phyloP scores from a whole-genome alignment of 75 land plant species.

The Pseudotsuga menziesii region DNA sequence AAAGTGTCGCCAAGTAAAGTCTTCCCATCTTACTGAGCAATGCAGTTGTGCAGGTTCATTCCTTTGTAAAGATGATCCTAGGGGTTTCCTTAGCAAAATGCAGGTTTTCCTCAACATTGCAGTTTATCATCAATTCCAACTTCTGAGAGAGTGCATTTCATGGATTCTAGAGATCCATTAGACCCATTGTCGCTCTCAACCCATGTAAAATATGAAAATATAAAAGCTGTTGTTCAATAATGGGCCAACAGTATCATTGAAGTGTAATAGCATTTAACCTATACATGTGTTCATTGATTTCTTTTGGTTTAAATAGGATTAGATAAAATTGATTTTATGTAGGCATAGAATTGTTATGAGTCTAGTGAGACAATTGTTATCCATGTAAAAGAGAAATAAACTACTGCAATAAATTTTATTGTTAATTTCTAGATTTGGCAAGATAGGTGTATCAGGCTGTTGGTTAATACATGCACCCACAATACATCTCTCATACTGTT shows the following conservation, averaged over 20 bases:
- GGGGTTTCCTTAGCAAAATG: conserved; percentile 69
- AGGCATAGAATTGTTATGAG: too few relatives aligned
- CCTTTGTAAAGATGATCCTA: conserved; percentile 62
- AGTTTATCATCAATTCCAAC: conserved; percentile 60
- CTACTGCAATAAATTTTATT: not conserved
- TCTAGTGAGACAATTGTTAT: too few relatives aligned
- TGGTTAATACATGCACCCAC: not conserved
- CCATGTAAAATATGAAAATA: conserved; percentile 1
- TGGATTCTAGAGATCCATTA: conserved; percentile 62
- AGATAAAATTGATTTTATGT: too few relatives aligned
- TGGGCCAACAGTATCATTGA: not conserved
- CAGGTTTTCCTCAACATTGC: conserved; percentile 70
- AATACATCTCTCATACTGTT: not conserved
- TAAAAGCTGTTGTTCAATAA: not conserved
- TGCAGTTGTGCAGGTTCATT: conserved; percentile 90
- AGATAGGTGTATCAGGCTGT: not conserved
- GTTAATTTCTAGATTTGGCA: not conserved
- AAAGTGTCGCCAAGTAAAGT: conserved; percentile 81
- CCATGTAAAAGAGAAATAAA: too few relatives aligned
- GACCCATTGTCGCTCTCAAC: not conserved
- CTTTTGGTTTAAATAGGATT: not conserved
- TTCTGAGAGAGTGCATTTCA: conserved; percentile 64
- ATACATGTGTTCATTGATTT: not conserved
- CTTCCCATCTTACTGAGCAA: conserved; percentile 89
- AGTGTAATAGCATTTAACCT: not conserved